phyloP scores from a whole-genome alignment of 345 rosid genomes.

The Hypericum perforatum region DNA sequence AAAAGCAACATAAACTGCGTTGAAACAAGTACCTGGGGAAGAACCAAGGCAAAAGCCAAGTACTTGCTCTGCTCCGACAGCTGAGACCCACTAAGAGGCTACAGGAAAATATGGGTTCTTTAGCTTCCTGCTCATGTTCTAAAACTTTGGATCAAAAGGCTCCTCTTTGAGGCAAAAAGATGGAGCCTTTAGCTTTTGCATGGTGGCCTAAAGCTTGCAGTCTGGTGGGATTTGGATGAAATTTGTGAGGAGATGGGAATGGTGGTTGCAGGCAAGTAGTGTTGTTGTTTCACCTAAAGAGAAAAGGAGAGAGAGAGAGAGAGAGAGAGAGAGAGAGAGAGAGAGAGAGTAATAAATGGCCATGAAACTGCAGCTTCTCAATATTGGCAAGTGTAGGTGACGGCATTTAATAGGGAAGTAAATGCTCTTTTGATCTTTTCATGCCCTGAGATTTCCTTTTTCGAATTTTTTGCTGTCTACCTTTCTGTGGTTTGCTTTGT shows the following conservation, averaged over 20 bases:
- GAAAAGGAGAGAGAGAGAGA: not conserved
- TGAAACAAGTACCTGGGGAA: no score
- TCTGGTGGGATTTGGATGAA: not conserved
- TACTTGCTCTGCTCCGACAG: no score
- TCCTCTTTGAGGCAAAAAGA: no score
- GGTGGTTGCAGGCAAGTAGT: not conserved
- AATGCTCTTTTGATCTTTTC: not conserved
- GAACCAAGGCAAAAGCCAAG: no score
- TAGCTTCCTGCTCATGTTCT: no score
- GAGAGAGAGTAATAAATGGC: slow-evolving; percentile 1
- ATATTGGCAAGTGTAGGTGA: not conserved
- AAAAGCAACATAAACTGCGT: no score
- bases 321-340: slow-evolving; percentile 3
- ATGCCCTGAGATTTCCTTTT: not conserved
- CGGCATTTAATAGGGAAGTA: not conserved
- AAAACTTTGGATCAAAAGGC: no score
- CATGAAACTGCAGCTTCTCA: slow-evolving; percentile 4
- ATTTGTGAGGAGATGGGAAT: not conserved
- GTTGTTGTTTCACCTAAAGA: not conserved
- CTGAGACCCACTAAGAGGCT: no score
- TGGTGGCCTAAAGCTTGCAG: no score
- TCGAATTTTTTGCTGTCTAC: not conserved
- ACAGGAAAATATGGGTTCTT: no score
- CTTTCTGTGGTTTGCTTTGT: not conserved
- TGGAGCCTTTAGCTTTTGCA: no score